phyloP scores from a whole-genome alignment of 73 alveolate genomes.

The Paramecium bursaria region DNA sequence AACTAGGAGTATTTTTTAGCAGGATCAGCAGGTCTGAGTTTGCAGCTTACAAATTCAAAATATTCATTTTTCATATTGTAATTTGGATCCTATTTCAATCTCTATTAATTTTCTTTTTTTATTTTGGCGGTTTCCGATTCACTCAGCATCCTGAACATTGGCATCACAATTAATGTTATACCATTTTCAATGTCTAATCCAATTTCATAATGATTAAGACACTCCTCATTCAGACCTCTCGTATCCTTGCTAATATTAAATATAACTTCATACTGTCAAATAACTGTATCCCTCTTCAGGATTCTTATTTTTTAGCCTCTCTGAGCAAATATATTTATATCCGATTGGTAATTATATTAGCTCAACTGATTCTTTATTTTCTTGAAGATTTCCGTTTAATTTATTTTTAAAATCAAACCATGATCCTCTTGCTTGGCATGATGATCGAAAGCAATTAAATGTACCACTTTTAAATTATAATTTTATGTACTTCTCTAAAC shows the following conservation, averaged over 20 bases:
- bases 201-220: constrained; percentile 15
- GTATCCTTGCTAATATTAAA: constrained; percentile 48
- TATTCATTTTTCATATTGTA: constrained; percentile 11
- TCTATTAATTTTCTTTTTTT: constrained; percentile 58
- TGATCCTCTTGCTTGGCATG: constrained; percentile 80
- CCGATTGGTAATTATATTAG: neutral
- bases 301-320: constrained; percentile 36
- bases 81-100: neutral
- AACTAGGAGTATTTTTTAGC: neutral
- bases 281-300: constrained; percentile 46
- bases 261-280: constrained; percentile 32
- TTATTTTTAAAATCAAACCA: constrained; percentile 87
- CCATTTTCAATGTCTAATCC: constrained; percentile 64
- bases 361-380: neutral
- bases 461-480: constrained; percentile 72
- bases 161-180: no score
- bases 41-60: constrained; percentile 50
- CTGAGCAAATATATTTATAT: constrained; percentile 27
- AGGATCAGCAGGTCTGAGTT: neutral
- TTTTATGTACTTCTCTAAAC: constrained; percentile 17
- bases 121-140: constrained; percentile 47
- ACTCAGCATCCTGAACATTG: no score
- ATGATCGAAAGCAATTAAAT: constrained; percentile 83
- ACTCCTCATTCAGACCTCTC: constrained; percentile 38
- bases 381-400: constrained; percentile 55